Evolutionary conservation across 352 stramenopile genomes (phyloP).

Genomic region (Aphanomyces astaci): DNA sequence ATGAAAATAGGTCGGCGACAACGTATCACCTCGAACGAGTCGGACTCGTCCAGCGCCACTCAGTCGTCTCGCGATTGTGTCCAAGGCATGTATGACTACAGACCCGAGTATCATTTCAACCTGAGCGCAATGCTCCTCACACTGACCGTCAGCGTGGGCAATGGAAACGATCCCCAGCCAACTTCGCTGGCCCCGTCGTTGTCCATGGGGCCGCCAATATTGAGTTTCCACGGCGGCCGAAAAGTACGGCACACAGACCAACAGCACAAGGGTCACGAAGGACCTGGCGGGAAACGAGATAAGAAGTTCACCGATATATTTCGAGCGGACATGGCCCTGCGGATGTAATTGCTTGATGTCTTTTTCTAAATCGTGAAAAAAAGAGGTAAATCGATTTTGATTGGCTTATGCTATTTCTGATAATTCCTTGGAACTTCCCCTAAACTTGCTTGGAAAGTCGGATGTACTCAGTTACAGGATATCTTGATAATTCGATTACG

Average conservation of each 20-base stretch:
- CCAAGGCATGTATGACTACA: slow-evolving; percentile 10
- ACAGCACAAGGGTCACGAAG: neutral
- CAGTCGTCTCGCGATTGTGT: neutral
- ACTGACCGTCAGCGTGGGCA: slow-evolving; percentile 3
- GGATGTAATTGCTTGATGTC: neutral
- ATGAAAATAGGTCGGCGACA: neutral
- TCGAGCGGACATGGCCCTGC: neutral
- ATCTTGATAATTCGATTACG: too few species aligned
- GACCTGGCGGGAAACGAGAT: neutral
- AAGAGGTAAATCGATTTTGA: too few species aligned
- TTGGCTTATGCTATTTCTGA: too few species aligned
- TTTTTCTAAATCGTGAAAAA: too few species aligned
- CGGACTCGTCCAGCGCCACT: neutral
- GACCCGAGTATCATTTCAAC: slow-evolving; percentile 3
- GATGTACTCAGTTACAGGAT: too few species aligned
- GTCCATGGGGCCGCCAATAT: neutral
- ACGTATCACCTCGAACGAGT: slow-evolving; percentile 4
- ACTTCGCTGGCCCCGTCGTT: neutral
- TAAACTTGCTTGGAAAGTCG: too few species aligned
- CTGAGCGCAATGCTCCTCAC: neutral
- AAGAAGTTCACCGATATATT: neutral
- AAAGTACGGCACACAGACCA: neutral
- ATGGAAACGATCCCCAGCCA: neutral
- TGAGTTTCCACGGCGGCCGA: neutral
- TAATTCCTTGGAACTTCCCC: too few species aligned